A percentile compares a stretch with the other conserved stretches of the same genome.
These are phyloP conservation scores for Pyrenopolyporus hunteri DNA, from an alignment of 495 filamentous ascomycete species.

Conservation along the genomic window DNA sequence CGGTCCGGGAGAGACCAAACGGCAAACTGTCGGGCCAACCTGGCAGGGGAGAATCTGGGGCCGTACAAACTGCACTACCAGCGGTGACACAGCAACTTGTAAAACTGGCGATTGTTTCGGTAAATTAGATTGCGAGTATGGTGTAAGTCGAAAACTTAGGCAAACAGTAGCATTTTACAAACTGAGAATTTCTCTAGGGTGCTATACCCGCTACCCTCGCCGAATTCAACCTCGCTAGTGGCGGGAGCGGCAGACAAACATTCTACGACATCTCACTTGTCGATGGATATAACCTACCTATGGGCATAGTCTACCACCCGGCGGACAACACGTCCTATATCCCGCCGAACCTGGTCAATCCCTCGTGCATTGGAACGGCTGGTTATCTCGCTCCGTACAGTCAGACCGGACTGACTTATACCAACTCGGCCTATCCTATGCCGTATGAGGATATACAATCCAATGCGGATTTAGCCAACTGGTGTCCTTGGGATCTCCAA, in stretches of 20 bases:
- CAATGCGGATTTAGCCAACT: slow-evolving; percentile 57
- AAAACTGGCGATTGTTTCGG: slow-evolving; percentile 76
- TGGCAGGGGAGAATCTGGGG: slow-evolving; percentile 86
- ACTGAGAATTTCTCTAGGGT: slow-evolving; percentile 52
- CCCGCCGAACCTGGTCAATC: slow-evolving; percentile 75
- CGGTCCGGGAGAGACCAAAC: slow-evolving; percentile 51
- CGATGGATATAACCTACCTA: slow-evolving; percentile 81
- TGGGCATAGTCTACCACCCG: slow-evolving; percentile 68
- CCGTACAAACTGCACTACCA: slow-evolving; percentile 80
- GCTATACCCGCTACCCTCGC: slow-evolving; percentile 71
- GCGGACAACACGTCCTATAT: slow-evolving; percentile 62
- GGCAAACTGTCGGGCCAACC: slow-evolving; percentile 64
- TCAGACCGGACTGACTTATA: slow-evolving; percentile 48
- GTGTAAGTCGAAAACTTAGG: slow-evolving; percentile 54
- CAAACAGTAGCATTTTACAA: neutral
- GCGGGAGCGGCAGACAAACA: slow-evolving; percentile 62
- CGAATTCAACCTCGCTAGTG: slow-evolving; percentile 73
- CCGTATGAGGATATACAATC: slow-evolving; percentile 64
- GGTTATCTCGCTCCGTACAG: slow-evolving; percentile 57
- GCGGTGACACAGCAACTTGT: slow-evolving; percentile 65
- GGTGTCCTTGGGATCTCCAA: slow-evolving; percentile 82
- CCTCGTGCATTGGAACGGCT: slow-evolving; percentile 70
- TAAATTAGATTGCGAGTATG: slow-evolving; percentile 65
- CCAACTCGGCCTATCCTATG: slow-evolving; percentile 65
- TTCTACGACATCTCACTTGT: slow-evolving; percentile 87